These are phyloP conservation scores for Elongisporangium undulatum DNA, from an alignment of 352 stramenopile genomes.

Conservation along the genomic window DNA sequence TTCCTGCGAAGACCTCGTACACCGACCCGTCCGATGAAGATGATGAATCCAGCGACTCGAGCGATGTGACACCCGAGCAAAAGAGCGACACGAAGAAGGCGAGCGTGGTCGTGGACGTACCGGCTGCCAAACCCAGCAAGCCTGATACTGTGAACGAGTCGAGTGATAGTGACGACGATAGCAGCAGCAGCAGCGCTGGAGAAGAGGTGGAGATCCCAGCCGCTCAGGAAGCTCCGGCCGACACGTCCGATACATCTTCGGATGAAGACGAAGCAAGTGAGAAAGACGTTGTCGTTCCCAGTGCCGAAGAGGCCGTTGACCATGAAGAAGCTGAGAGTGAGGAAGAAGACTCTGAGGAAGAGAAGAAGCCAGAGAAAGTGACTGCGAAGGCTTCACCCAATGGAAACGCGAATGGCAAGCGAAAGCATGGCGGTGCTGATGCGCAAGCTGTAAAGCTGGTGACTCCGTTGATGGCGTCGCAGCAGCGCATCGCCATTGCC, in stretches of 20 bases:
- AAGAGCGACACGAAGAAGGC: background rate
- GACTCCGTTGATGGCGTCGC: background rate
- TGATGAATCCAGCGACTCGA: background rate
- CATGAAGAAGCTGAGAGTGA: background rate
- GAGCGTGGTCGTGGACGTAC: background rate
- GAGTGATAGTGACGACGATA: background rate
- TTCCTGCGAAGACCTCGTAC: background rate
- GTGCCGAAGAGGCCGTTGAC: background rate
- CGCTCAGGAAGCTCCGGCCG: background rate
- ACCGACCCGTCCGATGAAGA: background rate
- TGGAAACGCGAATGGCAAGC: background rate
- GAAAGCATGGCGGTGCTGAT: background rate
- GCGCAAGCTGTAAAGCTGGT: background rate
- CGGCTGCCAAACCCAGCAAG: background rate
- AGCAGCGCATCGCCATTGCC: background rate
- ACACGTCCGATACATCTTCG: background rate
- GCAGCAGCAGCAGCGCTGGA: background rate
- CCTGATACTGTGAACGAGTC: background rate
- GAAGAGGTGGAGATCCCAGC: background rate
- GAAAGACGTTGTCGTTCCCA: background rate
- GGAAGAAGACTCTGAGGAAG: background rate
- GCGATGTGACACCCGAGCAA: background rate
- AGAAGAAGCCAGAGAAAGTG: background rate
- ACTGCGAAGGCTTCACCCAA: background rate
- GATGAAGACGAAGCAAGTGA: background rate